Conservation (phyloP, 495 filamentous ascomycete species). For the Podospora anserina region DNA sequence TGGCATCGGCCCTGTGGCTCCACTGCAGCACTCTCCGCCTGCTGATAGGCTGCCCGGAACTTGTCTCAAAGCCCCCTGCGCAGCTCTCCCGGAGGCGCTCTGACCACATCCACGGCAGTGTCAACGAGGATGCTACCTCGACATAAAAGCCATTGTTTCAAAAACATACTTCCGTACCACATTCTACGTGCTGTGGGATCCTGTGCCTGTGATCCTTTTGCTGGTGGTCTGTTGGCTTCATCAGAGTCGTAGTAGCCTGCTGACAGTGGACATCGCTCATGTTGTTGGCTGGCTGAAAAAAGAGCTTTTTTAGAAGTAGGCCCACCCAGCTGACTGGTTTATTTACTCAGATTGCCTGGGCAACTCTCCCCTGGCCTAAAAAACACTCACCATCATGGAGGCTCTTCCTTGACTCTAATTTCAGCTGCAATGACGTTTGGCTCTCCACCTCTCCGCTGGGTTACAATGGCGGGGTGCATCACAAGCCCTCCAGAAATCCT, state of each 20-base stretch:
- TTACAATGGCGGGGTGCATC: not conserved
- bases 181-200: conserved; percentile 4
- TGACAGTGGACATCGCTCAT: not conserved
- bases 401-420: conserved; percentile 1
- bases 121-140: conserved; percentile 16
- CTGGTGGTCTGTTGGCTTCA: not conserved
- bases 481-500: not conserved
- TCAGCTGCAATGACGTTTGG: conserved; percentile 6
- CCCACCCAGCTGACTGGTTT: conserved; percentile 3
- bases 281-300: not conserved
- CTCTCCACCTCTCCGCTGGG: not conserved
- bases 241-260: not conserved
- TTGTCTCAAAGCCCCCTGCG: conserved; percentile 18
- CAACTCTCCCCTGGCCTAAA: conserved; percentile 5
- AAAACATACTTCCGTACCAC: conserved; percentile 12
- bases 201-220: not conserved
- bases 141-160: conserved; percentile 22
- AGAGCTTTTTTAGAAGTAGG: not conserved
- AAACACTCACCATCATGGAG: not conserved
- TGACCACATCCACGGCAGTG: conserved; percentile 18
- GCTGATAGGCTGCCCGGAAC: conserved; percentile 17
- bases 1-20: conserved; percentile 7
- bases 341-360: conserved; percentile 15
- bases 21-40: not conserved
- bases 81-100: conserved; percentile 20